Evolutionary conservation across 306 rosid species (phyloP).

Genomic region (Gynostemma pentaphyllum): DNA sequence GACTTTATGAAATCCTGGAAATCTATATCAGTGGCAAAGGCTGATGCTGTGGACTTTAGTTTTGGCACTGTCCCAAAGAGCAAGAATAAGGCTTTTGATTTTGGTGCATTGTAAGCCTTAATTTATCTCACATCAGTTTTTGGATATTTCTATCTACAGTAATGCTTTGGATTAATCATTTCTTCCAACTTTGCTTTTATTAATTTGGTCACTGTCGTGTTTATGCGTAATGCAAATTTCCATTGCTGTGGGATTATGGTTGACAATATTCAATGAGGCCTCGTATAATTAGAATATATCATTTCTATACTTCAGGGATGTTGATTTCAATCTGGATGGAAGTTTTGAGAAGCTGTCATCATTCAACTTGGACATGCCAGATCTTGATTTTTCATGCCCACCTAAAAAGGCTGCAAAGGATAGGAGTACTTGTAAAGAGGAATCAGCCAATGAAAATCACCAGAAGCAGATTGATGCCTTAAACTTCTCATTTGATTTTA

Average conservation of each 20-base stretch:
- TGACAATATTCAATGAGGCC: constrained; percentile 3
- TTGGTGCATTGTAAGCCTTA: constrained; percentile 45
- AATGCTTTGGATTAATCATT: background rate
- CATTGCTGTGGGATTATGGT: background rate
- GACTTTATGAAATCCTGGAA: constrained; percentile 86
- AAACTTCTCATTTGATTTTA: constrained; percentile 69
- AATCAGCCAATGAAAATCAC: constrained; percentile 34
- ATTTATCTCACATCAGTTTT: background rate
- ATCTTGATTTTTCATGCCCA: constrained; percentile 59
- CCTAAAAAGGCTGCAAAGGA: constrained; percentile 42
- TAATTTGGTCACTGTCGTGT: background rate
- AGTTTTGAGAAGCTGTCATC: constrained; percentile 65
- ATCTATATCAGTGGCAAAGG: constrained; percentile 66
- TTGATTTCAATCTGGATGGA: constrained; percentile 70
- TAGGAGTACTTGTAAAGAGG: constrained; percentile 35
- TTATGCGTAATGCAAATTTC: background rate
- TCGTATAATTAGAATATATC: constrained; percentile 3
- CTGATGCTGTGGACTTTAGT: constrained; percentile 58
- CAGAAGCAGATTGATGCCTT: constrained; percentile 38
- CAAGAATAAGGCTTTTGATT: constrained; percentile 59
- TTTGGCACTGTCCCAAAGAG: constrained; percentile 45
- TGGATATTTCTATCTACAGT: background rate
- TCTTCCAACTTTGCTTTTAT: background rate
- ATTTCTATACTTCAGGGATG: constrained; percentile 45
- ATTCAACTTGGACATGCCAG: constrained; percentile 83